These are phyloP conservation scores for Bolboschoenus planiculmis DNA, from an alignment of 176 grass and related monocot genomes.

Conservation along the genomic window DNA sequence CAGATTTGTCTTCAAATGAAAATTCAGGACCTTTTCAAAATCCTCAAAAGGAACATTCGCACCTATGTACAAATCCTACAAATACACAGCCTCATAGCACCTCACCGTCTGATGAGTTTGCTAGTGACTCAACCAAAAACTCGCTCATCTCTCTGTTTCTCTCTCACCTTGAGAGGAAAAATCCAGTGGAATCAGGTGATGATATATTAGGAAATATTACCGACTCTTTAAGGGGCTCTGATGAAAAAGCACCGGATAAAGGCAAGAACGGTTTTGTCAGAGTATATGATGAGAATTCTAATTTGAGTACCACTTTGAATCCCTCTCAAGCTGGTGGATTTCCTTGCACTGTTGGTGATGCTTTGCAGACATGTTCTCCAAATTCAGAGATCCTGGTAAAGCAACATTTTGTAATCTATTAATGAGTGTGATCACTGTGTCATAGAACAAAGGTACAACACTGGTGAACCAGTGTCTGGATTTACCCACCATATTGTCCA, in stretches of 20 bases:
- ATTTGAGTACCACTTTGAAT: background rate
- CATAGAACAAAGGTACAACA: background rate
- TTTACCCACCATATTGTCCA: background rate
- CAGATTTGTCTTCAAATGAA: constrained; percentile 52
- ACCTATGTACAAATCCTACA: constrained; percentile 22
- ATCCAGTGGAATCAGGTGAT: constrained; percentile 34
- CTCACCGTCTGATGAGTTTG: constrained; percentile 25
- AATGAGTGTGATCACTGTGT: background rate
- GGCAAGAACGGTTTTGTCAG: background rate
- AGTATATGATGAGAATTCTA: constrained; percentile 2
- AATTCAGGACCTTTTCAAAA: constrained; percentile 33
- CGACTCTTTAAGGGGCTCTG: constrained; percentile 32
- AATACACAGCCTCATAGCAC: background rate
- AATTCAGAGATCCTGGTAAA: constrained; percentile 16
- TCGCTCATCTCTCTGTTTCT: constrained; percentile 93
- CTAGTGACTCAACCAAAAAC: constrained; percentile 53
- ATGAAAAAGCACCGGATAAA: constrained; percentile 10
- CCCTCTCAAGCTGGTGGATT: background rate
- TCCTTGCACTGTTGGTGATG: background rate
- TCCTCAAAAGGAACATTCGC: constrained; percentile 26
- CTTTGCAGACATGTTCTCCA: constrained; percentile 15
- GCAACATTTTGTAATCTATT: background rate
- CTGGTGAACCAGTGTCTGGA: background rate
- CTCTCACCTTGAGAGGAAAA: constrained; percentile 91
- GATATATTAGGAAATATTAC: constrained; percentile 60